Conservation (phyloP, 1,284 basidiomycete genomes). For the Jaminaea rosea region DNA sequence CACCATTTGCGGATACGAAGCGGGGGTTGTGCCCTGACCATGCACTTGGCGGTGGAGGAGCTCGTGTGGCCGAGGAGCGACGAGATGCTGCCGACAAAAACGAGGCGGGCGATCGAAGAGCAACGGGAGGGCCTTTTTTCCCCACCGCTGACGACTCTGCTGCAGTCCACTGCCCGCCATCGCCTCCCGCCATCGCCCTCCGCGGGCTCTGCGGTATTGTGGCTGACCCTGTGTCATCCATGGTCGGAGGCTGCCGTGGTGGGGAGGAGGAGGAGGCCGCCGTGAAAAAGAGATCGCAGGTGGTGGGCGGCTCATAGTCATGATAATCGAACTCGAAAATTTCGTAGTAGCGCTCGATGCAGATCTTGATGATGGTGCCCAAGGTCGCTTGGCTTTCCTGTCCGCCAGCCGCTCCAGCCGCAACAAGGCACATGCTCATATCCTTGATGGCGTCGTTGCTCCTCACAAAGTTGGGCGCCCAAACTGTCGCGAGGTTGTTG, state of each 20-base stretch:
- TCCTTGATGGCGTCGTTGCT: conserved; percentile 27
- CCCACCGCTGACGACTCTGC: no score
- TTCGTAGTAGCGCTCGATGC: conserved; percentile 72
- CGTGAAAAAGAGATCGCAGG: neutral
- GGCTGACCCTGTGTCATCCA: neutral
- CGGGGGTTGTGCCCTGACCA: no score
- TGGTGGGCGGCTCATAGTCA: conserved; percentile 36
- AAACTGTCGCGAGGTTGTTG: conserved; percentile 66
- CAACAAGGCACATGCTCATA: conserved; percentile 53
- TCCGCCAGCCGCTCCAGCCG: conserved; percentile 58
- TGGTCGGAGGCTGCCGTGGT: no score
- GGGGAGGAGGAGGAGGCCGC: neutral
- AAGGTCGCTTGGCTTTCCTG: conserved; percentile 54
- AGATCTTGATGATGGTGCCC: conserved; percentile 63
- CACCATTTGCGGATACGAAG: no score
- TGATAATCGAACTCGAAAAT: conserved; percentile 63
- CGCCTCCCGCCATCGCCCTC: no score
- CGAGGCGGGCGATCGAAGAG: no score
- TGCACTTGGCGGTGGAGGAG: no score
- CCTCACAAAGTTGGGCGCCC: conserved; percentile 61
- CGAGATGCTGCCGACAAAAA: no score
- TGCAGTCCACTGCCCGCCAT: no score
- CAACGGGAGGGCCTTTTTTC: no score
- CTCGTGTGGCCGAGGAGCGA: no score
- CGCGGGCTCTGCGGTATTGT: no score